phyloP scores from a whole-genome alignment of 139 green algal species.

The Mychonastes homosphaera region DNA sequence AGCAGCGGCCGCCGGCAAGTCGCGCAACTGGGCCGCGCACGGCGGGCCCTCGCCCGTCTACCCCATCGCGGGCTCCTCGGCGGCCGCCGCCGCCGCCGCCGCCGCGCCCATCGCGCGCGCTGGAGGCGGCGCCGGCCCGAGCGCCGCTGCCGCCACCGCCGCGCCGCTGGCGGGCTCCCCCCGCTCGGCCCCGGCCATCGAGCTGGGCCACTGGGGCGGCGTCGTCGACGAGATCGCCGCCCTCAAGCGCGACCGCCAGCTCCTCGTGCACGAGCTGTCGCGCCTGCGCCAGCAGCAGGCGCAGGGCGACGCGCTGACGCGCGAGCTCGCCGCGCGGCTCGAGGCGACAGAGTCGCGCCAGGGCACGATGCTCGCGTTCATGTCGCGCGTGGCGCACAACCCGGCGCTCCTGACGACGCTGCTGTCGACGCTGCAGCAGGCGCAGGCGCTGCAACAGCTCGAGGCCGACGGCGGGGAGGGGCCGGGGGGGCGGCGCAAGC shows the following conservation, averaged over 20 bases:
- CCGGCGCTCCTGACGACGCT: conserved; percentile 61
- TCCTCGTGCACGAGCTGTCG: conserved; percentile 81
- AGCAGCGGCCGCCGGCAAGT: too few species aligned
- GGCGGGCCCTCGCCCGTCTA: too few species aligned
- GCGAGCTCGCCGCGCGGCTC: conserved; percentile 47
- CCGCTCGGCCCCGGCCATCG: conserved; percentile 4
- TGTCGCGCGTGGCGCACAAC: conserved; percentile 68
- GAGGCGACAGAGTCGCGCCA: conserved; percentile 62
- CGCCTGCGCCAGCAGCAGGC: conserved; percentile 63
- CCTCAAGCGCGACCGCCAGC: conserved; percentile 78
- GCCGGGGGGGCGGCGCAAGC: conserved; percentile 34
- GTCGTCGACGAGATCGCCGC: conserved; percentile 65
- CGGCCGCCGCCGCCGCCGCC: too few species aligned
- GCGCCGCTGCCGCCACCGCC: neutral
- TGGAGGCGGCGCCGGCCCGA: neutral
- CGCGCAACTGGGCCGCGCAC: too few species aligned
- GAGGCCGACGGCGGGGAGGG: neutral
- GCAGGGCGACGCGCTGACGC: conserved; percentile 28
- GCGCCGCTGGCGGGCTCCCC: conserved; percentile 2
- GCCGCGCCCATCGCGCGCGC: neutral
- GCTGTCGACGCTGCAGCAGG: conserved; percentile 20
- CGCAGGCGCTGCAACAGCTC: conserved; percentile 1
- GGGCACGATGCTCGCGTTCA: conserved; percentile 72
- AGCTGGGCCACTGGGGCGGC: conserved; percentile 73
- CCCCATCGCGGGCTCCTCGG: too few species aligned